Evolutionary conservation across 2,329 filamentous ascomycete species (phyloP), one percentile per base, ranked within the genome.

Genomic region (Sordariomycetes sp.): DNA sequence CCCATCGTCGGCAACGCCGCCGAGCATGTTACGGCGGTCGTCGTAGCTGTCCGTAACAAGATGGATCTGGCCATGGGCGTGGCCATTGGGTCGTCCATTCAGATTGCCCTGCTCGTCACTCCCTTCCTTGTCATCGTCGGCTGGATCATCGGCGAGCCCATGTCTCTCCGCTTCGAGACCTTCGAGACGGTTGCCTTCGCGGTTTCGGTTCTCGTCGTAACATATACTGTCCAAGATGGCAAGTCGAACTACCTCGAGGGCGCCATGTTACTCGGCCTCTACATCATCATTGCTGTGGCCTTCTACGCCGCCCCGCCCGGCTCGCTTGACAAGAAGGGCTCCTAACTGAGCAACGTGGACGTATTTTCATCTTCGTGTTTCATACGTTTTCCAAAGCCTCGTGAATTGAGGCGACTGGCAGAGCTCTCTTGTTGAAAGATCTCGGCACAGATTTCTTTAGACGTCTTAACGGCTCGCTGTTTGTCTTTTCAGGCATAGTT

Each of bases 181-280:
- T 62, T 87, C 47, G 79, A 86, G 61, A 86, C 82, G 0, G 78
- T 87, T 26, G 75, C 81, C 1, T 87, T 87, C 55, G 83, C 82
- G 37, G 67, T 87, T 34, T 82, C 79, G 8, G 80, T 84, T 3
- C 58, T 87, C 27, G 80, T 87, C 21, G 82, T 86, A 21, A 84
- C 75, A 37, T 87, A 77, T 57, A 82, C 73, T 3, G 80, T 88
- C 28, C 79, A 85, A 51, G 85, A 90, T 49, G 85, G 85, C 48
- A 85, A 83, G 57, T 85, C 79, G 11, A 92, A 90, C 57, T 90
- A 90, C 46, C 72, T 90, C 16, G 84, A 90, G 55, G 84, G 84
- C 29, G 81, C 81, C 31, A 82, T 90, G 75, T 49, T 63, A 30
- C 48, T 64, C 37, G 60, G 58, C 32, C 58, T 78, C 12, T 78